Base-by-base conservation (phyloP, 1,139 yeast species). In the Blastobotrys elegans region DNA sequence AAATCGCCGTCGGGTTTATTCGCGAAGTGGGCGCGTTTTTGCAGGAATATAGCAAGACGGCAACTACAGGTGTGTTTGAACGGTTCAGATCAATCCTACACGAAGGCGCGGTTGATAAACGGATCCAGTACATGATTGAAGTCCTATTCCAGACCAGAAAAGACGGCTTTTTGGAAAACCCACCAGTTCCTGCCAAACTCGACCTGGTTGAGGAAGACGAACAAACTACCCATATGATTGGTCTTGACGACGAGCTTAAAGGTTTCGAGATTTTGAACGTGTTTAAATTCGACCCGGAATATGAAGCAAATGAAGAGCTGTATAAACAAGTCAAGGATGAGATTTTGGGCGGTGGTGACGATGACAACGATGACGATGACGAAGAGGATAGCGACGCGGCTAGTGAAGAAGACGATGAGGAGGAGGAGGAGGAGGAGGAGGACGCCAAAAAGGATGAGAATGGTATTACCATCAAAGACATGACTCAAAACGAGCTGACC, bases 171-270 rank as follows among this genome's bases (percentile, higher is more conserved):
- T 62, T 62, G 35, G 69, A 70, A 17, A 65, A 65, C 48, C 76
- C 77, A 2, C 52, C 65, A 0, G 58, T 81, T 2, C 69, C 68
- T 2, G 64, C 66, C 31, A 75, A 68, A 11, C 64, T 82, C 47
- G 86, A 82, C 63, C 62, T 84, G 46, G 84, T 84, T 0, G 85
- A 80, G 29, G 83, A 78, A 16, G 83, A 80, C 1, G 89, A 83
- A 46, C 76, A 73, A 47, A 67, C 72, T 8, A 74, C 81, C 1
- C 94, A 87, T 61, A 67, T 74, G 40, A 63, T 84, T 14, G 77
- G 77, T 36, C 63, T 88, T 26, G 82, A 77, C 50, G 80, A 74
- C 47, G 65, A 66, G 20, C 58, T 80, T 7, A 68, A 72, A 45
- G 72, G 79, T 0, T 70, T 73, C 21, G 79, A 75, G 41, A 59